A percentile compares a stretch with the other conserved stretches of the same genome.
Conservation (phyloP, 129 eudicot species). For the Centrapalus pauciflorus region DNA sequence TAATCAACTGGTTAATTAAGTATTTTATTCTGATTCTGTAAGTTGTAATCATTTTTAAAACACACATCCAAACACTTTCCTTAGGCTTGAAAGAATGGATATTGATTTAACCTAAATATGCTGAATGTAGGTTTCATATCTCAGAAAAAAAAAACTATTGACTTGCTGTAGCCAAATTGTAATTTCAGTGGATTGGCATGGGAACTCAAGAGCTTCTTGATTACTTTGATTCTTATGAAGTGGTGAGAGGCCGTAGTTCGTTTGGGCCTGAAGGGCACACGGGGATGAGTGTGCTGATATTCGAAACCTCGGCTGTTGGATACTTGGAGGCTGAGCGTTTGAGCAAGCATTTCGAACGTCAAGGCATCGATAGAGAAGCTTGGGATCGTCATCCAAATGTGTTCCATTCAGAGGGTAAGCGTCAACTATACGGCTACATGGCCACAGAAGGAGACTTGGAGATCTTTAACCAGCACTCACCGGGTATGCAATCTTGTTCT, state of each 20-base stretch:
- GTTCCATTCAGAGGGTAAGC: conserved; percentile 50
- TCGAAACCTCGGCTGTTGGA: conserved; percentile 78
- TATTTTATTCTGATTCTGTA: too few relatives aligned
- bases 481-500: conserved; percentile 37
- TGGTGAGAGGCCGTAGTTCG: conserved; percentile 61
- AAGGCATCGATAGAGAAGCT: conserved; percentile 44
- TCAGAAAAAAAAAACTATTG: neutral
- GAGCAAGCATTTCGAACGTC: conserved; percentile 53
- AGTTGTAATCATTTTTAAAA: neutral
- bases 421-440: conserved; percentile 73
- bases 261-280: conserved; percentile 95
- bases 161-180: neutral
- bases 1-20: too few relatives aligned
- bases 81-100: too few relatives aligned
- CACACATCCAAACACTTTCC: neutral
- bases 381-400: conserved; percentile 42
- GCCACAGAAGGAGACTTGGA: conserved; percentile 64
- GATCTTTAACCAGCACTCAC: conserved; percentile 60
- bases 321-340: conserved; percentile 77
- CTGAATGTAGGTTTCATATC: neutral
- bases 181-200: conserved; percentile 86
- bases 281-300: conserved; percentile 75
- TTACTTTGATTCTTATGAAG: conserved; percentile 55
- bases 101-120: neutral
- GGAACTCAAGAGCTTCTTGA: conserved; percentile 85